Conservation (phyloP, 2,329 filamentous ascomycete genomes). For the Canariomyces notabilis region DNA sequence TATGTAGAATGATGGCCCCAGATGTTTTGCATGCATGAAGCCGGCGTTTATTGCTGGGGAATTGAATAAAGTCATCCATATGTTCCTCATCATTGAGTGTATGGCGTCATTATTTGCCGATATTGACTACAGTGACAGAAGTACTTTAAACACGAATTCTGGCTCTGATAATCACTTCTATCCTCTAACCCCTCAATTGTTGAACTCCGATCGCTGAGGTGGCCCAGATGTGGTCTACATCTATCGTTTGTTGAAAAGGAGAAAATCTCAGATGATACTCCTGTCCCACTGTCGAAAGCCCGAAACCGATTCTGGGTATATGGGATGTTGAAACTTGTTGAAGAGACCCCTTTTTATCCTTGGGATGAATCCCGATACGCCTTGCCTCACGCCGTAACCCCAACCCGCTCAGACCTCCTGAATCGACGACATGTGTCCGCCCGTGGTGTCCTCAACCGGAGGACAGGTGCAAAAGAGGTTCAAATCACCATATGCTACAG, state of each 20-base stretch:
- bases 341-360: slow-evolving; percentile 7
- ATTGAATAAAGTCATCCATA: background rate
- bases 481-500: slow-evolving; percentile 74
- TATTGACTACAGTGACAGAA: too few relatives aligned
- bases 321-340: slow-evolving; percentile 8
- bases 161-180: background rate
- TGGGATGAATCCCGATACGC: background rate
- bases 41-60: background rate
- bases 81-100: background rate
- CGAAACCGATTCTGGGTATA: background rate
- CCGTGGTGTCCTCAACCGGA: slow-evolving; percentile 64
- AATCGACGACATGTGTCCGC: slow-evolving; percentile 21
- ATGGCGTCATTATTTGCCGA: too few relatives aligned
- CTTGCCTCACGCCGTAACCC: background rate
- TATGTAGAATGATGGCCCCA: background rate
- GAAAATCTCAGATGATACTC: background rate
- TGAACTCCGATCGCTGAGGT: background rate
- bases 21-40: too few relatives aligned
- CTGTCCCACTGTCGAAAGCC: background rate
- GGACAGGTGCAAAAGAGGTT: slow-evolving; percentile 95
- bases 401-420: slow-evolving; percentile 9
- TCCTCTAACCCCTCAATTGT: background rate
- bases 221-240: background rate
- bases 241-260: background rate
- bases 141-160: background rate